Base-by-base conservation (phyloP, 345 rosid species). In the Brassica cretica region DNA sequence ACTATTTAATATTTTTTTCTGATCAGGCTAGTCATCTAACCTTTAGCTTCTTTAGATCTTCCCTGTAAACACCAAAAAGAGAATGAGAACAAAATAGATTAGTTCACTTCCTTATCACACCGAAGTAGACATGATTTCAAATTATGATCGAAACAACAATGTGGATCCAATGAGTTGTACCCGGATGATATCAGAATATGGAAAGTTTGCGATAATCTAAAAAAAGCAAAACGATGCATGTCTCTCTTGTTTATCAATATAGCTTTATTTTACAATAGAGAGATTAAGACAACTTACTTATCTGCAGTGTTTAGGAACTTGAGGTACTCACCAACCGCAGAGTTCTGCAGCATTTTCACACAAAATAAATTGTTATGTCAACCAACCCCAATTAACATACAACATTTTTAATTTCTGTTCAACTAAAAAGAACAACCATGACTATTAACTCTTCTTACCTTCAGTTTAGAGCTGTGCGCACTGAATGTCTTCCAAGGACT, bases 1-100 rank as follows among this genome's bases (percentile, higher is more conserved):
- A 51, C 25, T 24, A 69, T 18, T 25, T 19, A 8, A 62, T 14
- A 15, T 29, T 16, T 51, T 16, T 51, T 27, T 39, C 6, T 55
- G 37, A 56, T 62, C n/a, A 68, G 2, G 1, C 19, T 27, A 79
- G 49, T 27, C 16, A 80, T 70, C 82, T 85, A 37, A 90, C 95
- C 97, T 89, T 91, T 68, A 93, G 63, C 78, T 82, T 90, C 84
- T 86, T 91, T 76, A 93, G 73, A 41, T 89, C 92, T 66, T 88
- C 98, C 81, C 96, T 91, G 84, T 35, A 65, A 29, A 33, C 10
- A 60, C 58, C 37, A 63, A 74, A 68, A 51, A 32, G 4, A 61
- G 3, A 68, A 68, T 2, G 6, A 51, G 1, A 67, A 73, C 67
- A 11, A 0, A 4, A 6, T 58, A 25, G 15, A 25, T 73, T 35